Conservation (phyloP, 768 basidiomycete species). For the Mycena indigotica region DNA sequence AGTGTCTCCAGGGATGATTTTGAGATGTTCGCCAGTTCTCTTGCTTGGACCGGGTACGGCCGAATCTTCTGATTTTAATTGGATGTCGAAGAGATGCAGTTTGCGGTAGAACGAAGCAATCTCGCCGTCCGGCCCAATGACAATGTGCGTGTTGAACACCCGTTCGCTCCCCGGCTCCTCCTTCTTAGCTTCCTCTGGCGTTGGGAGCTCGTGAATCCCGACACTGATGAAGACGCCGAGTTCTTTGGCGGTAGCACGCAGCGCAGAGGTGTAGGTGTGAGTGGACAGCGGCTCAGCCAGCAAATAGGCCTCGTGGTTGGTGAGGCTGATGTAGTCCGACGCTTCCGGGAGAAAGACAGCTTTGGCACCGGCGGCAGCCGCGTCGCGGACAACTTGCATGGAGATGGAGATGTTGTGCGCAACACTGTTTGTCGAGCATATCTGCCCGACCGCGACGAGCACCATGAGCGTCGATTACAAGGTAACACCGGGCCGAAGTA, state of each 20-base stretch:
- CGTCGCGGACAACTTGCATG: conserved; percentile 18
- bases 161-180: conserved; percentile 24
- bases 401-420: conserved; percentile 20
- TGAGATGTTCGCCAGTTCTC: conserved; percentile 13
- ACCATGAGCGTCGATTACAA: conserved; percentile 15
- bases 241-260: conserved; percentile 16
- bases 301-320: conserved; percentile 8
- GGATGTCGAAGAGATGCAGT: conserved; percentile 22
- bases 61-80: conserved; percentile 13
- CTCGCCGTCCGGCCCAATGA: conserved; percentile 16
- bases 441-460: conserved; percentile 22
- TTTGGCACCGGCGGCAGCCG: conserved; percentile 16
- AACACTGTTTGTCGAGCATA: conserved; percentile 22
- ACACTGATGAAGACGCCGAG: conserved; percentile 17
- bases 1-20: conserved; percentile 17
- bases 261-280: conserved; percentile 18
- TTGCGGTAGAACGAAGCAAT: conserved; percentile 17
- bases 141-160: conserved; percentile 20
- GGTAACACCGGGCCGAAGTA: not conserved
- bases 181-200: conserved; percentile 7
- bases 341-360: conserved; percentile 21
- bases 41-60: conserved; percentile 7
- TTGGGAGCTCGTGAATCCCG: conserved; percentile 19
- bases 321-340: conserved; percentile 18
- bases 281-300: conserved; percentile 17